Base-by-base conservation (phyloP, 2,329 filamentous ascomycete species). In the Stagonosporopsis chrysanthemi region DNA sequence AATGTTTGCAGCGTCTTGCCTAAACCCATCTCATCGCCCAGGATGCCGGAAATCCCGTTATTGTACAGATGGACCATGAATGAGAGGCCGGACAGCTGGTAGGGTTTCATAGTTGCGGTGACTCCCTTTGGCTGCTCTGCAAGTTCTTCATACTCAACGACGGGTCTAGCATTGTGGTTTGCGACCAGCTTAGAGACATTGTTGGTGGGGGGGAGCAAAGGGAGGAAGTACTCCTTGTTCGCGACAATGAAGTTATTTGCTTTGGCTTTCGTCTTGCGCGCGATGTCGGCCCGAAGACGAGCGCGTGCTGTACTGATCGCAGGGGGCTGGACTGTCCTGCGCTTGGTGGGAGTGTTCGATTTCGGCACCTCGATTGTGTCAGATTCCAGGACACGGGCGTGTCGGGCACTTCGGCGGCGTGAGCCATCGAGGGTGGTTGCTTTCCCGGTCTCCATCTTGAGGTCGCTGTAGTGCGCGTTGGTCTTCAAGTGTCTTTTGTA, bases 51-150 rank as follows among this genome's bases (percentile, higher is more conserved):
- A 64, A 99, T 88, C 76, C 97, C 98, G 81, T 99, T 99, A 87
- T 98, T 97, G 85, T 97, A 97, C 2, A 99, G 85, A 17, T 96
- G 97, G 50, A 98, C 88, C 90, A 99, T 96, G 91, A 93, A 99
- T 73, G 98, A 95, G 31, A 99, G 82, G 82, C 95, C 95, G 83
- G 96, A 97, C 75, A 99, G 70, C 79, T 99, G 95, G 78, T 99
- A 99, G 71, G 98, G 95, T 79, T 99, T 99, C 71, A 99, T 81
- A 0, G 65, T 77, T 0, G 84, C 84, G 1, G 67, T 80, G 12
- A 86, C 77, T 2, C 78, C 77, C 52, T 71, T 51, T 1, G 80
- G 82, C 60, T 84, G 82, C 41, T 75, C 62, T 4, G 67, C 56
- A 4, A 83, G 62, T 7, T 77, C 69, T 44, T 75, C 55, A 50